Conservation (phyloP, 1,284 basidiomycete species). For the Meira miltonrushii region DNA sequence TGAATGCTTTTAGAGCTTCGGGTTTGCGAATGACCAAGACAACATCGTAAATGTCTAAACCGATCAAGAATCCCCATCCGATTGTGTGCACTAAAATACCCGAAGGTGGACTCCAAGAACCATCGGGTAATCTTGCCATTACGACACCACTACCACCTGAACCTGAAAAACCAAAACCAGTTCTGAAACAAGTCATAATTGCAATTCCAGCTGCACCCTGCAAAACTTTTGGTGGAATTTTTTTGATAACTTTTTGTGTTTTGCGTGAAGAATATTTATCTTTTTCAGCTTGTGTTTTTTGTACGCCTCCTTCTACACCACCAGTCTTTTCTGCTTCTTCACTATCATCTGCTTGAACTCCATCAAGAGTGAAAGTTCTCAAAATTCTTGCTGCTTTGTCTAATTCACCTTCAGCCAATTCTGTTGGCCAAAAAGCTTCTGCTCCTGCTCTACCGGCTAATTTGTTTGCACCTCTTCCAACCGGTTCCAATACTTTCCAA, state of each 20-base stretch:
- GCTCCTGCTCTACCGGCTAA: constrained; percentile 35
- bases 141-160: constrained; percentile 49
- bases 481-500: constrained; percentile 12
- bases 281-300: neutral
- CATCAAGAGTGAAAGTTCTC: constrained; percentile 36
- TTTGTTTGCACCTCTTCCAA: constrained; percentile 17
- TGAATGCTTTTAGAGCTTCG: constrained; percentile 43
- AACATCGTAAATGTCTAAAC: constrained; percentile 53
- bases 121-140: constrained; percentile 43
- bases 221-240: constrained; percentile 45
- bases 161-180: constrained; percentile 37
- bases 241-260: constrained; percentile 48
- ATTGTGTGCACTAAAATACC: constrained; percentile 49
- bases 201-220: constrained; percentile 38
- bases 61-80: constrained; percentile 46
- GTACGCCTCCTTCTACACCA: constrained; percentile 18
- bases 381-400: constrained; percentile 48
- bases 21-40: constrained; percentile 51
- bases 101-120: constrained; percentile 48
- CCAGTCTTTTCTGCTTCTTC: constrained; percentile 1
- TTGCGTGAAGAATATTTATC: constrained; percentile 42
- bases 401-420: constrained; percentile 31
- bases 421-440: constrained; percentile 46
- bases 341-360: constrained; percentile 28
- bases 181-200: constrained; percentile 50